These are phyloP conservation scores for Nicotiana tabacum DNA, from an alignment of 257 asterid species.

Conservation along the genomic window DNA sequence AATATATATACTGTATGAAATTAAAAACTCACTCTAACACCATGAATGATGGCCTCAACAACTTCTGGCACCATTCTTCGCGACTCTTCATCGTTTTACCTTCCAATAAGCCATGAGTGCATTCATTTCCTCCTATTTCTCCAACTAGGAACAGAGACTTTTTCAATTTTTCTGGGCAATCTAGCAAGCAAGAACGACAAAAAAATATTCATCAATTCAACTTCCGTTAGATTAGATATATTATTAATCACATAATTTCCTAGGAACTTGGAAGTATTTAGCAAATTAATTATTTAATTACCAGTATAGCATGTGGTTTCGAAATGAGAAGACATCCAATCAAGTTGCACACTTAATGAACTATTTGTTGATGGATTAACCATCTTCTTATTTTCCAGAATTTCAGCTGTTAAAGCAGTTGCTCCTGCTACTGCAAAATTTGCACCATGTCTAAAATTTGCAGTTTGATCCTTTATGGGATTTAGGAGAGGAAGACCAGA, in stretches of 20 bases:
- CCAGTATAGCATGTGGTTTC: not conserved
- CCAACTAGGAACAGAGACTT: conserved; percentile 16
- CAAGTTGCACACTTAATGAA: conserved; percentile 22
- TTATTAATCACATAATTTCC: too few relatives aligned
- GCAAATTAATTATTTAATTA: not conserved
- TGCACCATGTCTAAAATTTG: conserved; percentile 16
- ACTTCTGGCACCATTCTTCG: conserved; percentile 9
- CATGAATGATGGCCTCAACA: conserved; percentile 13
- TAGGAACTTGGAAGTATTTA: not conserved
- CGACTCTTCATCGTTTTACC: conserved; percentile 15
- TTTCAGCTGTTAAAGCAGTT: conserved; percentile 11
- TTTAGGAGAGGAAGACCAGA: conserved; percentile 13
- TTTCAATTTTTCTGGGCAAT: not conserved
- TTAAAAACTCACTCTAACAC: conserved; percentile 9
- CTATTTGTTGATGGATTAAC: conserved; percentile 1
- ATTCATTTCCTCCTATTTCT: conserved; percentile 21
- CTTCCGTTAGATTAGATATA: not conserved
- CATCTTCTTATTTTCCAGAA: conserved; percentile 8
- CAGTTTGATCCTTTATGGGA: not conserved
- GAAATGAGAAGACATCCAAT: conserved; percentile 25
- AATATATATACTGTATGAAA: too few relatives aligned
- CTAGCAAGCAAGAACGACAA: not conserved
- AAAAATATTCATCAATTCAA: too few relatives aligned
- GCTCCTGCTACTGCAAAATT: conserved; percentile 21
- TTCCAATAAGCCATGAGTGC: conserved; percentile 7